A percentile compares a stretch with the other conserved stretches of the same genome.
Evolutionary conservation across 805 yeast species (phyloP).

Genomic region (Ogataea naganishii): DNA sequence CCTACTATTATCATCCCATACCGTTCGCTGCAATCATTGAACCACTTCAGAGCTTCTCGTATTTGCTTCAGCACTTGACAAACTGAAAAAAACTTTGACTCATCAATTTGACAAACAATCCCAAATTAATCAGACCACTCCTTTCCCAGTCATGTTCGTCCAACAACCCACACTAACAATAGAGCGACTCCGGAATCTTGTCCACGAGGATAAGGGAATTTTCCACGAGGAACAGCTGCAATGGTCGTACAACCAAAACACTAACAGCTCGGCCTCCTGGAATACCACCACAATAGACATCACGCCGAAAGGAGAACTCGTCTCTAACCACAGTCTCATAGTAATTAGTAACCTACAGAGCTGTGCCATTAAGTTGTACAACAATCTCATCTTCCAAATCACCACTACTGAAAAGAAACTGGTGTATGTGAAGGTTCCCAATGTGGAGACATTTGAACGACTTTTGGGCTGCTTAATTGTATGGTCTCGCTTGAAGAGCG

Average conservation of each 20-base stretch:
- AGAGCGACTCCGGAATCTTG: slow-evolving; percentile 6
- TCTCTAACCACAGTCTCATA: slow-evolving; percentile 10
- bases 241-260: slow-evolving; percentile 15
- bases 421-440: slow-evolving; percentile 21
- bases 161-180: slow-evolving; percentile 2
- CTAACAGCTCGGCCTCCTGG: slow-evolving; percentile 11
- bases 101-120: no score
- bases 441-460: slow-evolving; percentile 28
- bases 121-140: no score
- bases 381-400: slow-evolving; percentile 30
- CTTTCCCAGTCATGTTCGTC: no score
- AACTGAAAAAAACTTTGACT: no score
- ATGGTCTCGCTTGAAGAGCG: slow-evolving; percentile 43
- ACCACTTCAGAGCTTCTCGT: no score
- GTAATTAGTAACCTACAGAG: slow-evolving; percentile 19
- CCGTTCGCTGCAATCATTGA: no score
- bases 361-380: slow-evolving; percentile 17
- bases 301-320: slow-evolving; percentile 17
- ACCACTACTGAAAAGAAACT: slow-evolving; percentile 29
- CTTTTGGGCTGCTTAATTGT: slow-evolving; percentile 33
- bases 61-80: no score
- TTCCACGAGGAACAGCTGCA: slow-evolving; percentile 6
- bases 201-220: slow-evolving; percentile 9
- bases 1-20: no score
- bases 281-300: slow-evolving; percentile 14